phyloP scores from a whole-genome alignment of 2,329 filamentous ascomycete genomes.

The Neofusicoccum kwambonambiense region DNA sequence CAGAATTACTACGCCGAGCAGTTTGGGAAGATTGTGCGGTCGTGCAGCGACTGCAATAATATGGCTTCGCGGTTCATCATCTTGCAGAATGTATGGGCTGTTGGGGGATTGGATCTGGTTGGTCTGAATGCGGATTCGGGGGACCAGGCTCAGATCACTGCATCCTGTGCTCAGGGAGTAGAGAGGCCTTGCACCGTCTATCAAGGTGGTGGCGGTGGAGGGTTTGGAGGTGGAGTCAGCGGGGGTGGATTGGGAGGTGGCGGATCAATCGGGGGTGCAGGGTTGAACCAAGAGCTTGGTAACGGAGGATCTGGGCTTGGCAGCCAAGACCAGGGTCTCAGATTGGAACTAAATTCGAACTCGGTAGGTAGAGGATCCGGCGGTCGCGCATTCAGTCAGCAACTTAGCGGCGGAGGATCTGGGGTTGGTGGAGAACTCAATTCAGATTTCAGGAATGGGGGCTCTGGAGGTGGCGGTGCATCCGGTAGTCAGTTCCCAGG shows the following conservation, averaged over 20 bases:
- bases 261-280: no score
- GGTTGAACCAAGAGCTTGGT: no score
- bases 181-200: background rate
- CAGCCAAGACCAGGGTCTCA: no score
- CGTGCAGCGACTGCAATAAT: background rate
- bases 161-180: background rate
- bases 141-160: background rate
- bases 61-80: background rate
- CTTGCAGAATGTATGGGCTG: background rate
- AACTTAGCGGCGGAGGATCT: background rate
- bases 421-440: background rate
- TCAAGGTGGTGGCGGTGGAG: background rate
- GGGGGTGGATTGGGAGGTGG: background rate
- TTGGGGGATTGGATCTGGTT: background rate
- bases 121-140: background rate
- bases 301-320: no score
- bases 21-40: background rate
- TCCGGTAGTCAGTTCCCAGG: background rate
- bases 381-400: no score
- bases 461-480: background rate
- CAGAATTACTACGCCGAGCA: background rate
- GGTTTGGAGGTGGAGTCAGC: background rate
- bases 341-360: no score
- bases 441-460: background rate
- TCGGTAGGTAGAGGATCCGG: no score